Evolutionary conservation across 495 filamentous ascomycete species (phyloP).

Genomic region (Tuber magnatum): DNA sequence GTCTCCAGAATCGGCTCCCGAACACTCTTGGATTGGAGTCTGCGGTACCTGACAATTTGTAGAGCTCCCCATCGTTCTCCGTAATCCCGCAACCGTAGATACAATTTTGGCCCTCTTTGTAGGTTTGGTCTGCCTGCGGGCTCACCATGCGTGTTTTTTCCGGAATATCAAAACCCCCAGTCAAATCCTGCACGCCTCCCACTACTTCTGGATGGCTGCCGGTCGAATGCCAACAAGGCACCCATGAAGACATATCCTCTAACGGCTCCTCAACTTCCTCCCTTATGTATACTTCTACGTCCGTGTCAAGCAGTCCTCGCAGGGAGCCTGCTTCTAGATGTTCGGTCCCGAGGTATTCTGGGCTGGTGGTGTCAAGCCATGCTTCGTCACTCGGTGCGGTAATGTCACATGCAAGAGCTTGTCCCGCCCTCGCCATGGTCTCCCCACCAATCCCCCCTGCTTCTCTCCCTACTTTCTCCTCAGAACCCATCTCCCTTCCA

Average conservation of each 20-base stretch:
- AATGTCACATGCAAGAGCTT: background rate
- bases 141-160: background rate
- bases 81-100: background rate
- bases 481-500: background rate
- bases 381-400: background rate
- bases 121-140: background rate
- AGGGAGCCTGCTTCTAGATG: background rate
- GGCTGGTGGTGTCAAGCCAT: background rate
- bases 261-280: background rate
- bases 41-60: background rate
- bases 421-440: background rate
- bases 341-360: background rate
- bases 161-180: background rate
- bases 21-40: background rate
- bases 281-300: background rate
- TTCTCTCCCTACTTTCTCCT: background rate
- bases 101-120: background rate
- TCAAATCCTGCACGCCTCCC: background rate
- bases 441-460: background rate
- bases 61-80: background rate
- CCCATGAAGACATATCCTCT: background rate
- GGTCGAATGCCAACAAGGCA: background rate
- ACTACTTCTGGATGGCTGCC: background rate
- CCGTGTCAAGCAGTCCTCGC: background rate
- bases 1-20: background rate